A percentile compares a stretch with the other conserved stretches of the same genome.
These are phyloP conservation scores for Cercospora sp. DNA, from an alignment of 2,329 filamentous ascomycete species.

Conservation along the genomic window DNA sequence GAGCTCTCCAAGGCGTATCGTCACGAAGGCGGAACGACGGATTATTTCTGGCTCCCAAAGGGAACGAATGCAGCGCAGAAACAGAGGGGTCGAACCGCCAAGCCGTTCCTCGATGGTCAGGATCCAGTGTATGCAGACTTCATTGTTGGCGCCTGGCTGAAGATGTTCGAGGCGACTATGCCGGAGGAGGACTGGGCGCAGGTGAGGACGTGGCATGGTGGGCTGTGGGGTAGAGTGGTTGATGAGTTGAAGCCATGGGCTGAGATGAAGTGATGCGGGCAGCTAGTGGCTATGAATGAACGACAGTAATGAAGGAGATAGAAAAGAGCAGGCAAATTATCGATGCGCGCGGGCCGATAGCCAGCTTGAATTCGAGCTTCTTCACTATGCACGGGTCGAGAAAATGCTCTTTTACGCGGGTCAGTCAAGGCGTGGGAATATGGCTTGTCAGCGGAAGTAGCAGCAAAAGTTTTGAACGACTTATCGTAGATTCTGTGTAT, in stretches of 20 bases:
- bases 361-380: neutral
- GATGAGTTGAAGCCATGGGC: slow-evolving; percentile 41
- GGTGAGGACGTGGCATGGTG: slow-evolving; percentile 52
- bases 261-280: slow-evolving; percentile 26
- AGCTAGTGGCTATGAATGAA: neutral
- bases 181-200: slow-evolving; percentile 51
- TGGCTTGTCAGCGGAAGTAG: neutral
- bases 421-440: neutral
- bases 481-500: neutral
- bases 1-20: slow-evolving; percentile 47
- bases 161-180: slow-evolving; percentile 47
- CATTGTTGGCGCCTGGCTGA: slow-evolving; percentile 59
- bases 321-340: neutral
- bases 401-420: neutral
- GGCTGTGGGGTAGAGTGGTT: slow-evolving; percentile 53
- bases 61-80: slow-evolving; percentile 25
- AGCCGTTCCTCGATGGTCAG: slow-evolving; percentile 53
- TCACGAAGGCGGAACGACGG: slow-evolving; percentile 38
- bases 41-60: slow-evolving; percentile 25
- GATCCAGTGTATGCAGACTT: slow-evolving; percentile 56
- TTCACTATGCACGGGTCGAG: no score
- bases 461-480: neutral
- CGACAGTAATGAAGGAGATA: neutral
- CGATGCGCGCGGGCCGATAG: neutral
- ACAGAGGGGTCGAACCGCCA: slow-evolving; percentile 33